Base-by-base conservation (phyloP, 371 early-diverging fungal genomes). In the Synchytrium microbalum region DNA sequence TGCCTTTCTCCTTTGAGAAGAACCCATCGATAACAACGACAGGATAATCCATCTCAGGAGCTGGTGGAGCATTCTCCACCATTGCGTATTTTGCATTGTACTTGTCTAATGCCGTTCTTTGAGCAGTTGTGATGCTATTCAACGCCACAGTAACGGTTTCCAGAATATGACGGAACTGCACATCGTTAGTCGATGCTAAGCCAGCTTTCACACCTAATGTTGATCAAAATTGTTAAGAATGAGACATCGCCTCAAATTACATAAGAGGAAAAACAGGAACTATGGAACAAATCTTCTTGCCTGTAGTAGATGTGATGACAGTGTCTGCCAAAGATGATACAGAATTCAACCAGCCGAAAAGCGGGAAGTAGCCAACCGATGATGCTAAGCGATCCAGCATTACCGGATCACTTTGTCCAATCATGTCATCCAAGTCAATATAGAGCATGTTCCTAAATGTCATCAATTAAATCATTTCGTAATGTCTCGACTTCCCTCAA, bases 11-110 rank as follows among this genome's bases (percentile, higher is more conserved):
- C 62, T 85, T 82, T 60, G 80, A 78, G 85, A 92, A 81, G 69
- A 85, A 93, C 30, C 88, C 88, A 53, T 91, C 90, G 71, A 96
- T 87, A 19, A 96, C 80, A 10, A 96, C 80, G 27, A 96, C 88
- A 13, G 97, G 97, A 54, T 75, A 78, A 19, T 77, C 71, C n/a
- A 77, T 66, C 27, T 73, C 70, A 26, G 54, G 33, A 13, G 13
- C 16, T 52, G 60, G 16, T 52, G 33, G 13, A 14, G 33, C 60
- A 56, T 24, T 70, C 72, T n/a, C 24, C 24, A 38, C 58, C 54
- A 60, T n/a, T 30, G 23, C 30, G 19, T 24, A n/a, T 51, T 65
- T 66, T 70, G 46, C 28, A 14, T 51, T 51, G 23, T 51, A 14
- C 51, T 51, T 23, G 14, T 51, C 23, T 23, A 14, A 14, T 51